These are phyloP conservation scores for Monosporascus sp. DNA, from an alignment of 2,329 filamentous ascomycete genomes.

Conservation along the genomic window DNA sequence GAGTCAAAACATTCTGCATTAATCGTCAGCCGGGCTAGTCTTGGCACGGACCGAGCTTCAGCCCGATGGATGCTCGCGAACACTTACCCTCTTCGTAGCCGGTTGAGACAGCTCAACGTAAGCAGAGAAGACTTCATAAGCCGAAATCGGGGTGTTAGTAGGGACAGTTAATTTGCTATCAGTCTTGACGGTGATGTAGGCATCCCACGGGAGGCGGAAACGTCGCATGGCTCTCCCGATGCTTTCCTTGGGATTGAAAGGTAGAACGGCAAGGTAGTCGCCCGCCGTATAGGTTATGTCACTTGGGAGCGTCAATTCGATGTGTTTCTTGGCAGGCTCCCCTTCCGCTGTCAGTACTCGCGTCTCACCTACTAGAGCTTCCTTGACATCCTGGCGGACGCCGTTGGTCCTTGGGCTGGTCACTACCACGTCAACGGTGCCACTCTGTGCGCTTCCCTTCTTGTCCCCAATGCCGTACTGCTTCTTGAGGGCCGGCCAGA, in stretches of 20 bases:
- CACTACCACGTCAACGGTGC: slow-evolving; percentile 41
- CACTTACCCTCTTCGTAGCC: slow-evolving; percentile 58
- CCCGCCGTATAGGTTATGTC: slow-evolving; percentile 63
- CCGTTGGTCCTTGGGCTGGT: slow-evolving; percentile 49
- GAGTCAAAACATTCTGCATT: slow-evolving; percentile 31
- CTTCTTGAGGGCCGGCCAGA: slow-evolving; percentile 45
- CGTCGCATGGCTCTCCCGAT: slow-evolving; percentile 59
- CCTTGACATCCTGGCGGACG: slow-evolving; percentile 58
- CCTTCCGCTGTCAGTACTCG: slow-evolving; percentile 44
- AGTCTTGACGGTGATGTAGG: slow-evolving; percentile 55
- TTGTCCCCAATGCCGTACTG: slow-evolving; percentile 20
- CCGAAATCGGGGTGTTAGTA: slow-evolving; percentile 50
- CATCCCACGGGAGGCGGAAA: slow-evolving; percentile 66
- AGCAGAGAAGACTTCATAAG: slow-evolving; percentile 57
- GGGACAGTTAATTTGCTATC: slow-evolving; percentile 48
- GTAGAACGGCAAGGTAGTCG: slow-evolving; percentile 71
- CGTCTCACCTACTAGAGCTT: slow-evolving; percentile 52
- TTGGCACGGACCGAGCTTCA: background rate
- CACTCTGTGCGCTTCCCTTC: slow-evolving; percentile 10
- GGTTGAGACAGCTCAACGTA: slow-evolving; percentile 71
- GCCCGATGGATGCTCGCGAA: background rate
- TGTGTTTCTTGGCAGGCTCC: slow-evolving; percentile 54
- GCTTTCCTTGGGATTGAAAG: slow-evolving; percentile 59
- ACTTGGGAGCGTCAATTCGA: slow-evolving; percentile 62
- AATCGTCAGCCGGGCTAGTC: slow-evolving; percentile 5